Base-by-base conservation (phyloP, 2,329 filamentous ascomycete genomes). In the Fusarium nodosum region DNA sequence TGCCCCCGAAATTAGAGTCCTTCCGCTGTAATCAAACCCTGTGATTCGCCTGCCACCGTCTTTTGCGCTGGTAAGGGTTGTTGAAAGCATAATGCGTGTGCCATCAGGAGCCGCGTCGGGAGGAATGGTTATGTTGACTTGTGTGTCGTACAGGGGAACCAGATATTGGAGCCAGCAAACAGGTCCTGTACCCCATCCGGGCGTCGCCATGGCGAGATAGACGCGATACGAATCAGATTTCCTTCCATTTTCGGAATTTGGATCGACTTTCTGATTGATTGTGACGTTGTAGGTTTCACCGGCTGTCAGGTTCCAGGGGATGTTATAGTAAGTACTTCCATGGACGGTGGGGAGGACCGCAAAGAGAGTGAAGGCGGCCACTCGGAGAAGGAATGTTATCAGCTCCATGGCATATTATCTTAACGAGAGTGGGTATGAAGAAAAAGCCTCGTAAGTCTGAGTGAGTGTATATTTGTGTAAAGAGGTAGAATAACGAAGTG, bases 61-160 rank as follows among this genome's bases (percentile, higher is more conserved):
- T n/a, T 56, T 74, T 24, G 48, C 28, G 26, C 55, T 64, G 20
- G 66, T 28, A 3, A 74, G 63, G 1, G 51, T 47, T 3, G 70
- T 66, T 13, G 72, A 73, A 30, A 74, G 56, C 20, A 22, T 26
- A 7, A 66, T 55, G 12, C 52, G 47, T n/a, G 69, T 42, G 9
- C 71, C 62, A 22, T 74, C 44, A 5, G 72, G 72, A 9, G 63
- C 65, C 22, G 64, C 72, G 30, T 74, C 72, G 30, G 69, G 60
- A 13, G 72, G 72, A 34, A 74, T 69, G 11, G 68, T 73, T n/a
- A 74, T 63, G 52, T 71, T 73, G 68, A 74, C 68, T 18, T 68
- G 56, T 33, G 56, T 72, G 16, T 57, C 54, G n/a, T 60, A 41
- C 20, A 73, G 31, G 28, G 51, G 56, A 28, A 61, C 53, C 5